Base-by-base conservation (phyloP, 2,329 filamentous ascomycete species). In the Didymella keratinophila region DNA sequence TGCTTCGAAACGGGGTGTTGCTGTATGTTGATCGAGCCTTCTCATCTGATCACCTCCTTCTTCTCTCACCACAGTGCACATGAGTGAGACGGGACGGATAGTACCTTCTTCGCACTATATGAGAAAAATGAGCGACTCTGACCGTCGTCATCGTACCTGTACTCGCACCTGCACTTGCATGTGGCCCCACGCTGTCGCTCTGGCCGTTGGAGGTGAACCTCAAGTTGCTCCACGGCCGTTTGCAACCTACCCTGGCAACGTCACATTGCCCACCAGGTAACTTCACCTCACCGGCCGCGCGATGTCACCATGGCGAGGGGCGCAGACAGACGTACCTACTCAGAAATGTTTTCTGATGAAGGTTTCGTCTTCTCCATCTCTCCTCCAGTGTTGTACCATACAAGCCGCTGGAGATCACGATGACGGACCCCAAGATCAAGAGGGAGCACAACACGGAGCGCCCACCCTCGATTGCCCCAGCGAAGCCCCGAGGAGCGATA, bases 341-440 rank as follows among this genome's bases (percentile, higher is more conserved):
- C 20, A 30, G 28, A 47, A 52, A 37, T 14, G 8, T 27, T 8
- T 25, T 18, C 27, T 9, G 27, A 23, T 9, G 27, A 16, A 12
- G 16, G 8, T 25, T 14, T 6, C 3, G 3, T 27, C 18, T 14
- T 11, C 16, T 27, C 21, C 41, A 16, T 39, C 11, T n/a, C n/a
- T 12, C 11, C 23, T 51, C 27, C 18, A 50, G 34, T 52, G 36
- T 47, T 48, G 54, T 52, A 42, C 16, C 14, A 28, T 39, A 49
- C 16, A 18, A 20, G 12, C 34, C 47, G 36, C 30, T n/a, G 32
- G 21, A 57, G 27, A 28, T 6, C 8, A 48, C 32, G 16, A 62
- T 62, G 60, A 18, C 48, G 39, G 39, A 21, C 7, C 32, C 20
- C 16, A 32, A 47, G 21, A 61, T 65, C 49, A 62, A 65, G 20